phyloP scores from a whole-genome alignment of 2,329 filamentous ascomycete genomes.

The Botrytis porri region DNA sequence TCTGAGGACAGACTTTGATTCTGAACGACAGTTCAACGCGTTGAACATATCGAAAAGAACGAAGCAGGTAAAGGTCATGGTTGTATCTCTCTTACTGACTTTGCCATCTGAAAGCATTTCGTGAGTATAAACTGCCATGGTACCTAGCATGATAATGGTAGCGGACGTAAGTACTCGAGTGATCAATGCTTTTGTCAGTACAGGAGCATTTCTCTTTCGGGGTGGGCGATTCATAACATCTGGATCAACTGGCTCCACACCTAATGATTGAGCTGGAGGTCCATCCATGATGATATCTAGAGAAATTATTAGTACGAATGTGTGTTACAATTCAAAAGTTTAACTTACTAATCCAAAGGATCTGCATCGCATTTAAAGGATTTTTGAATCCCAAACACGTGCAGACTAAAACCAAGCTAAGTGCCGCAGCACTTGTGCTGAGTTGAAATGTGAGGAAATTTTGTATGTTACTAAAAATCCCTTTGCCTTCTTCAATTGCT shows the following conservation, averaged over 20 bases:
- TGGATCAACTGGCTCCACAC: conserved; percentile 90
- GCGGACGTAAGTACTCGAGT: conserved; percentile 84
- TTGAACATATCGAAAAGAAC: conserved; percentile 99
- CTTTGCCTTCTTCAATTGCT: conserved; percentile 97
- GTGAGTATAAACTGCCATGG: conserved; percentile 83
- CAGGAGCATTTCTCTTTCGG: conserved; percentile 79
- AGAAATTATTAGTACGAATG: conserved; percentile 20
- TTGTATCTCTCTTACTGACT: conserved; percentile 91
- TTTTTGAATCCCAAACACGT: conserved; percentile 92
- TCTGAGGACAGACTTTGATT: conserved; percentile 81
- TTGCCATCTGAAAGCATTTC: conserved; percentile 84
- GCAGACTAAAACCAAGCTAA: conserved; percentile 88
- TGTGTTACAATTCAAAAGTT: not conserved
- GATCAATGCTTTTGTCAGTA: conserved; percentile 81
- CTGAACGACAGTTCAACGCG: conserved; percentile 86
- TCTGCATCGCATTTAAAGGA: conserved; percentile 98
- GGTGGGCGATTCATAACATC: conserved; percentile 92
- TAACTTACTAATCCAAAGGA: conserved; percentile 94
- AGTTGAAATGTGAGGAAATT: conserved; percentile 99
- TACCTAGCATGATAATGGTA: conserved; percentile 86
- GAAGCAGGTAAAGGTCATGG: conserved; percentile 99
- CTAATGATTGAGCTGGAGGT: conserved; percentile 92
- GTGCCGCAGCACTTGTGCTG: conserved; percentile 90
- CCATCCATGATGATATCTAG: conserved; percentile 99
- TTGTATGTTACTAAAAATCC: conserved; percentile 99